Evolutionary conservation across 371 early-diverging fungal species (phyloP).

Genomic region (Rhizopus delemar): DNA sequence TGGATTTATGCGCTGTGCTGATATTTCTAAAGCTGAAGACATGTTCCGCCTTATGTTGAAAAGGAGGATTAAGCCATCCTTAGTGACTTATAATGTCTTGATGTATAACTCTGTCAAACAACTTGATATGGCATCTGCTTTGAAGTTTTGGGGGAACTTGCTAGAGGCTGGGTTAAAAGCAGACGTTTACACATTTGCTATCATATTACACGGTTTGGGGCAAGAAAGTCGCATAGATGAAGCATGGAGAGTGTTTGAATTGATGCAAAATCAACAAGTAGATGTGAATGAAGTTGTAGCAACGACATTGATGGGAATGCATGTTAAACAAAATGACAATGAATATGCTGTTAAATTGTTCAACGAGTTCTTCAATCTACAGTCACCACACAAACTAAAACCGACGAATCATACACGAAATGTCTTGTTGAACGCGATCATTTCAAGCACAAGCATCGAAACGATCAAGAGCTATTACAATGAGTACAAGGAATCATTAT

Average conservation of each 20-base stretch:
- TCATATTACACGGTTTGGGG: slow-evolving; percentile 47
- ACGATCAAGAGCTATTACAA: slow-evolving; percentile 34
- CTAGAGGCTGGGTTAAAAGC: slow-evolving; percentile 42
- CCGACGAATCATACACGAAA: slow-evolving; percentile 39
- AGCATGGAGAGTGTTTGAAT: slow-evolving; percentile 45
- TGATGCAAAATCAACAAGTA: slow-evolving; percentile 33
- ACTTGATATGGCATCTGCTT: slow-evolving; percentile 44
- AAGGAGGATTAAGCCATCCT: slow-evolving; percentile 32
- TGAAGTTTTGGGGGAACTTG: slow-evolving; percentile 41
- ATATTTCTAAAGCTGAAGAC: slow-evolving; percentile 35
- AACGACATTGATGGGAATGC: slow-evolving; percentile 50
- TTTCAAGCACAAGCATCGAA: slow-evolving; percentile 25
- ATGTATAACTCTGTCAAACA: slow-evolving; percentile 47
- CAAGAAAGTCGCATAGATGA: slow-evolving; percentile 39
- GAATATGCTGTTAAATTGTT: slow-evolving; percentile 38
- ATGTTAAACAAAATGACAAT: slow-evolving; percentile 49
- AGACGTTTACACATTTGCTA: slow-evolving; percentile 50
- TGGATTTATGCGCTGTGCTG: slow-evolving; percentile 49
- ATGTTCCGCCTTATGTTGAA: slow-evolving; percentile 43
- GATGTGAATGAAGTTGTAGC: slow-evolving; percentile 35
- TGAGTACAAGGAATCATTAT: slow-evolving; percentile 23
- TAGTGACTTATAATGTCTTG: slow-evolving; percentile 49
- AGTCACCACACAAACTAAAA: not conserved
- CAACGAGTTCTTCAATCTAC: slow-evolving; percentile 30
- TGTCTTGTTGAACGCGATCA: slow-evolving; percentile 42